Base-by-base conservation (phyloP, 331 rosid genomes). In the Malus hybrid region DNA sequence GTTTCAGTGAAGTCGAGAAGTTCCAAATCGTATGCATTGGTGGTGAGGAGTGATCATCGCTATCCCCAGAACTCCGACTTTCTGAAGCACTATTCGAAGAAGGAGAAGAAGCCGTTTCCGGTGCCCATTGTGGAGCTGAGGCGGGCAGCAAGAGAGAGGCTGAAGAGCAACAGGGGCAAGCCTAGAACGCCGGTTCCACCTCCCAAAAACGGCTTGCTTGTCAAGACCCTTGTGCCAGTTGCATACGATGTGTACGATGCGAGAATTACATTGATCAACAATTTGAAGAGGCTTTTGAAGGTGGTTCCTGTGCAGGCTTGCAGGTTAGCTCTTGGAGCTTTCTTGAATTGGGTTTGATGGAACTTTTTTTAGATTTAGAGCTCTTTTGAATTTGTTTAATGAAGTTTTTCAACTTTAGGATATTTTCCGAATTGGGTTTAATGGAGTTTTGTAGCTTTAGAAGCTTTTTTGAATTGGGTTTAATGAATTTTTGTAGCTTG, bases 121-220 rank as follows among this genome's bases (percentile, higher is more conserved):
- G 73, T 50, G 20, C 93, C 99, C 57, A 73, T 95, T 36, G 80
- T 95, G 71, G 97, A 92, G 75, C 80, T 94, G 87, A 90, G 97
- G 71, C 90, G 97, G 69, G 95, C 92, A 19, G 97, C 97, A 15
- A 86, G 97, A 82, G 93, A 95, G 90, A 90, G 97, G 87, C n/a
- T 85, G 69, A 92, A 95, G 89, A 90, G 83, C 79, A 87, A 80
- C 70, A 89, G 76, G 83, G 89, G 87, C 74, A 76, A 63, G 83
- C 97, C 96, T 18, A 88, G 76, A 82, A 86, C 56, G 82, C 87
- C 93, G 7, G 62, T 80, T 78, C 81, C 93, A 16, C 89, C 96
- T 20, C 96, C 99, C 39, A 94, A 86, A 85, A 91, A 88, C 65
- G 96, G 99, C 67, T 74, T 90, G 84, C 80, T 90, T 54, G 96